phyloP scores from a whole-genome alignment of 129 eudicot species.

The carrot (Daucus carota) region DH1_v3.0 NC_030384.2:50046501-50047000 shows the following conservation, averaged over 20 bases:
- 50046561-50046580: too few species aligned
- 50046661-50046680: background rate
- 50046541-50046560: too few species aligned
- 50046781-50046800: slow-evolving; percentile 80
- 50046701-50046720: slow-evolving; percentile 71
- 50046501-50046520: background rate
- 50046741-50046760: slow-evolving; percentile 62
- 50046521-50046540: too few species aligned
- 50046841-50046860: background rate
- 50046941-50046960: slow-evolving; percentile 62
- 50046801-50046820: slow-evolving; percentile 66
- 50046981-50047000: slow-evolving; percentile 65
- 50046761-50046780: slow-evolving; percentile 59
- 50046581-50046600: too few species aligned
- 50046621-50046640: background rate
- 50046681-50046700: slow-evolving; percentile 33
- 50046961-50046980: slow-evolving; percentile 75
- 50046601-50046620: too few species aligned
- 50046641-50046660: background rate
- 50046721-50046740: slow-evolving; percentile 57
- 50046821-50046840: slow-evolving; percentile 36
- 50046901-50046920: slow-evolving; percentile 51
- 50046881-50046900: slow-evolving; percentile 12
- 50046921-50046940: slow-evolving; percentile 88
- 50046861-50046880: too few species aligned